Base-by-base conservation (phyloP, 495 filamentous ascomycete genomes). In the Chaetomidium leptoderma region DNA sequence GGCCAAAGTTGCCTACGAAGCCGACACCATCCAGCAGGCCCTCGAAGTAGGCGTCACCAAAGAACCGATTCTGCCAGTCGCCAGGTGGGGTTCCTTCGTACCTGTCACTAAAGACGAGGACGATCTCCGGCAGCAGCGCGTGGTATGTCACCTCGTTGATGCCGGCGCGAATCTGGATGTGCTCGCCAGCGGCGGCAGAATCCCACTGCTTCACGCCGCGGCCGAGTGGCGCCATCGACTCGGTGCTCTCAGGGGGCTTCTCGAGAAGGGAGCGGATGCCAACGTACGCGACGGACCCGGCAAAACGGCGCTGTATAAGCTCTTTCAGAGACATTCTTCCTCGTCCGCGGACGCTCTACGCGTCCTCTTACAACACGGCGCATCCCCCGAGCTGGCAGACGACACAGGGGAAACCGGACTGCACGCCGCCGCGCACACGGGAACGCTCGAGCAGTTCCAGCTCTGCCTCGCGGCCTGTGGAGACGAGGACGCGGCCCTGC, bases 401-500 rank as follows among this genome's bases (percentile, higher is more conserved):
- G 26, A 55, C 5, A 39, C 44, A 29, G 55, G 55, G 16, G 62
- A 59, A n/a, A 56, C 52, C 17, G 44, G 49, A 19, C 32, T 65
- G 7, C 55, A 65, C 21, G 26, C 47, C 23, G 50, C 48, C 33
- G 51, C 50, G n/a, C 29, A 43, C 40, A 43, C 19, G 6, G 55
- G 46, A 7, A 55, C 46, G 11, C 49, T 56, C 17, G 32, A 62
- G 26, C n/a, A 40, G 5, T 23, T 65, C 17, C 29, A 42, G n/a
- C 51, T 62, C n/a, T 62, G 50, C 39, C 62, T 65, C 6, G 21
- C 27, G 8, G 9, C 29, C 14, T 50, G 45, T 26, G 3, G 14
- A 6, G 23, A 35, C 23, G 24, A 42, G 14, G 45, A 49, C 19
- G 24, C 42, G 14, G 46, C 47, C 10, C 30, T 63, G 7, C 30